Conservation (phyloP, 2,329 filamentous ascomycete species). For the Beauveria australis region DNA sequence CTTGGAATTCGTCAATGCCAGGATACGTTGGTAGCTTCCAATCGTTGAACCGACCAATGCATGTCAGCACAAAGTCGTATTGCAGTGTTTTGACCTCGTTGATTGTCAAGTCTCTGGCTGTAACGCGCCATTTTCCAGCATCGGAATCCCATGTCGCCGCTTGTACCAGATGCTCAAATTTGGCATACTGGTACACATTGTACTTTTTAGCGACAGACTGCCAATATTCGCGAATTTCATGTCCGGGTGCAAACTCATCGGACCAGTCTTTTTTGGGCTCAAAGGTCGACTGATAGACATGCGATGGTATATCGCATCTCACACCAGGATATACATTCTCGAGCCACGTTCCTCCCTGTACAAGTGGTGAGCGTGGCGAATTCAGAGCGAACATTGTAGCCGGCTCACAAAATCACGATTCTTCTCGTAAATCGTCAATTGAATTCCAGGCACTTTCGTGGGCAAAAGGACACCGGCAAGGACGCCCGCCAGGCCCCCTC, state of each 20-base stretch:
- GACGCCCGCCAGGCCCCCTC: conserved; percentile 27
- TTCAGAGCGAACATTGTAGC: conserved; percentile 8
- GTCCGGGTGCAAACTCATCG: conserved; percentile 57
- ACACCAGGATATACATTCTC: conserved; percentile 56
- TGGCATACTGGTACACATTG: conserved; percentile 51
- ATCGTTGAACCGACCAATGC: conserved; percentile 57
- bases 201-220: conserved; percentile 54
- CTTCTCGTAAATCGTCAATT: conserved; percentile 61
- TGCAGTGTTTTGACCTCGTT: conserved; percentile 34
- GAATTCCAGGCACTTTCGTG: conserved; percentile 57
- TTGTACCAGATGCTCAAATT: conserved; percentile 47
- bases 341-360: conserved; percentile 44
- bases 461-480: conserved; percentile 59
- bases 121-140: conserved; percentile 40
- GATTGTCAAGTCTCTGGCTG: background rate
- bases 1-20: conserved; percentile 46
- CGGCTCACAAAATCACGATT: conserved; percentile 53
- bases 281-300: conserved; percentile 64
- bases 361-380: background rate
- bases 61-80: conserved; percentile 54
- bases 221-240: conserved; percentile 62
- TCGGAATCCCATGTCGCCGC: conserved; percentile 46
- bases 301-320: conserved; percentile 59
- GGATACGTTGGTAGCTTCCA: conserved; percentile 56
- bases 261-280: conserved; percentile 61